These are phyloP conservation scores for Fraxinus sp. DNA, from an alignment of 305 asterid species.

Conservation along the genomic window DNA sequence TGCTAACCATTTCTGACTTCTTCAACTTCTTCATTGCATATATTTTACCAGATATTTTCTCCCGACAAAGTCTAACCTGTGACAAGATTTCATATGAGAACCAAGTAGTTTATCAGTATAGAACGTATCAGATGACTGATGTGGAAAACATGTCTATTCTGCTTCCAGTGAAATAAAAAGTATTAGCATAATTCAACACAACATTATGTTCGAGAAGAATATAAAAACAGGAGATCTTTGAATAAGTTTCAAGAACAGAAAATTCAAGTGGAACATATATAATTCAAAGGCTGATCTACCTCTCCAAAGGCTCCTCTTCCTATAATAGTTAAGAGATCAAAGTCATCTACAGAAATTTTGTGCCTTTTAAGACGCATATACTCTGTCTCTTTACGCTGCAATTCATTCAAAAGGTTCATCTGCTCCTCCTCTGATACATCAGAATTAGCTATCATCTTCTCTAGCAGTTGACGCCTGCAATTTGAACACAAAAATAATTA, in stretches of 20 bases:
- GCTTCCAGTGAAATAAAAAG: neutral
- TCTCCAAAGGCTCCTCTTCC: slow-evolving; percentile 94
- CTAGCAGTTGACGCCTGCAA: slow-evolving; percentile 63
- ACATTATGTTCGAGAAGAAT: neutral
- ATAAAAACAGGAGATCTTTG: neutral
- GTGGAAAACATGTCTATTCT: neutral
- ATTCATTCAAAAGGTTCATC: slow-evolving; percentile 51
- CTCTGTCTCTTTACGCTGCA: slow-evolving; percentile 71
- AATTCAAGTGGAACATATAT: slow-evolving; percentile 11
- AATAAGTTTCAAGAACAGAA: neutral
- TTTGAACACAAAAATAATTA: neutral
- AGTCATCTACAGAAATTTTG: slow-evolving; percentile 71
- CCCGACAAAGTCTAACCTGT: slow-evolving; percentile 83
- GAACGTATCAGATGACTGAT: neutral
- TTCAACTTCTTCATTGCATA: slow-evolving; percentile 90
- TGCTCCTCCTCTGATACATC: slow-evolving; percentile 67
- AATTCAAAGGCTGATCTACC: slow-evolving; percentile 38
- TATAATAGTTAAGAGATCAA: slow-evolving; percentile 65
- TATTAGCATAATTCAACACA: neutral
- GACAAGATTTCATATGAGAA: slow-evolving; percentile 25
- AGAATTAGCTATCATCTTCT: slow-evolving; percentile 53
- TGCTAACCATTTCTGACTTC: slow-evolving; percentile 85
- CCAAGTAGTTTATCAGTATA: slow-evolving; percentile 6
- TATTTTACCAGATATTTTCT: slow-evolving; percentile 65
- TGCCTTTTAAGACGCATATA: slow-evolving; percentile 74